phyloP scores from a whole-genome alignment of 441 rosid genomes.

The Erodium texanum region DNA sequence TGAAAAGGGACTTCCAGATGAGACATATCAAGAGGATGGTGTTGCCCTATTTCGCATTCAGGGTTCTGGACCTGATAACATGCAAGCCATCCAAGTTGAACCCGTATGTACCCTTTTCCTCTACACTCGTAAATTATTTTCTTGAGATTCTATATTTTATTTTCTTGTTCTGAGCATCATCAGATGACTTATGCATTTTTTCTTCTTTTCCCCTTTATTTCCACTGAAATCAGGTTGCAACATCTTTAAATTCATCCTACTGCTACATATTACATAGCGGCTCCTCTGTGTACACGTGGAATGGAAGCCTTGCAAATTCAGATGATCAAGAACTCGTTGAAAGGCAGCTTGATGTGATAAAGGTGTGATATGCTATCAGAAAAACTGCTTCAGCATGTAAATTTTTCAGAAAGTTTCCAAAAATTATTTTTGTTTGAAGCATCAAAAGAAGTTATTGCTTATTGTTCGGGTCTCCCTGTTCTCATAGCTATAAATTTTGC shows the following conservation, averaged over 20 bases:
- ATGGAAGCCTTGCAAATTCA: constrained; percentile 73
- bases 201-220: constrained; percentile 1
- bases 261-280: constrained; percentile 80
- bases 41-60: constrained; percentile 77
- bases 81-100: constrained; percentile 98
- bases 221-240: constrained; percentile 47
- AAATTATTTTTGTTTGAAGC: background rate
- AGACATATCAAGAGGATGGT: constrained; percentile 62
- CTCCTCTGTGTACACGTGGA: constrained; percentile 76
- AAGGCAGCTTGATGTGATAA: constrained; percentile 86
- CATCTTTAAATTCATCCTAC: constrained; percentile 84
- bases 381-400: constrained; percentile 10
- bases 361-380: constrained; percentile 37
- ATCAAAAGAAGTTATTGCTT: background rate
- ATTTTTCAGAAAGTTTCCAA: background rate
- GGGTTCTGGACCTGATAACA: constrained; percentile 96
- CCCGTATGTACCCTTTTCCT: constrained; percentile 46
- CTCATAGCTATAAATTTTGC: constrained; percentile 21
- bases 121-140: background rate
- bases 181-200: background rate
- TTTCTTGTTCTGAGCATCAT: background rate
- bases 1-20: constrained; percentile 68
- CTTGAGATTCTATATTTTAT: too few relatives aligned
- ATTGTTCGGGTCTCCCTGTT: background rate
- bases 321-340: constrained; percentile 82